A percentile compares a stretch with the other conserved stretches of the same genome.
These are phyloP conservation scores for Aspergillus sojae DNA, from an alignment of 2,329 filamentous ascomycete genomes.

Conservation along the genomic window DNA sequence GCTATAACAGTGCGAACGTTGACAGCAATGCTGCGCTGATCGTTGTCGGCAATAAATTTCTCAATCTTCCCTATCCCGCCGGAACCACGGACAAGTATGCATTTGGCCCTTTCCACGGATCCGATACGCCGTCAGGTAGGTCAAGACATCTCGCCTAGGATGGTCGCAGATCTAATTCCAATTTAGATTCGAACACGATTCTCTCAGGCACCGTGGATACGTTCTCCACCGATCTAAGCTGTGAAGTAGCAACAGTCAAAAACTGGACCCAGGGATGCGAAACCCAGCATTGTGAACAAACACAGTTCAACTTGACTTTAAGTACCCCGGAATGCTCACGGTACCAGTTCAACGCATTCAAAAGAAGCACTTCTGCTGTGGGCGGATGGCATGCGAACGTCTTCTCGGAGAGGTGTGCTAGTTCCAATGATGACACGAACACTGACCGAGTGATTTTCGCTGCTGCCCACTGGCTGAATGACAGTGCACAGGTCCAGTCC, in stretches of 20 bases:
- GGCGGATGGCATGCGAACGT: conserved; percentile 6
- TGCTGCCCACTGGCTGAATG: conserved; percentile 10
- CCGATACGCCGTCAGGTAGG: background rate
- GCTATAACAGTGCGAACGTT: background rate
- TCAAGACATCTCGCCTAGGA: no score
- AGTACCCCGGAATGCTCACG: conserved; percentile 1
- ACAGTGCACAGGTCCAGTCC: background rate
- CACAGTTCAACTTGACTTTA: conserved; percentile 1
- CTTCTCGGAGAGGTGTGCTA: conserved; percentile 2
- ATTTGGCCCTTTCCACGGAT: conserved; percentile 9
- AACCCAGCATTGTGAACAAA: background rate
- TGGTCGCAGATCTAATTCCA: background rate
- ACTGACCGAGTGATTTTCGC: conserved; percentile 2
- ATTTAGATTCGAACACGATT: background rate
- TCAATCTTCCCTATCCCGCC: conserved; percentile 1
- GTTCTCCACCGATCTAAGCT: conserved; percentile 9
- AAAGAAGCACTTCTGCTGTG: background rate
- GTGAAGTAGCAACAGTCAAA: conserved; percentile 8
- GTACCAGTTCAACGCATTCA: background rate
- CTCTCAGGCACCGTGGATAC: conserved; percentile 6
- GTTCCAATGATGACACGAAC: background rate
- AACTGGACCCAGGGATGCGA: conserved; percentile 10
- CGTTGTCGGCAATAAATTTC: conserved; percentile 3
- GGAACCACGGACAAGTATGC: conserved; percentile 16
- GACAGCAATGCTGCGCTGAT: conserved; percentile 4